These are phyloP conservation scores for Botrytis pseudocinerea DNA, from an alignment of 2,329 filamentous ascomycete species.

Conservation along the genomic window DNA sequence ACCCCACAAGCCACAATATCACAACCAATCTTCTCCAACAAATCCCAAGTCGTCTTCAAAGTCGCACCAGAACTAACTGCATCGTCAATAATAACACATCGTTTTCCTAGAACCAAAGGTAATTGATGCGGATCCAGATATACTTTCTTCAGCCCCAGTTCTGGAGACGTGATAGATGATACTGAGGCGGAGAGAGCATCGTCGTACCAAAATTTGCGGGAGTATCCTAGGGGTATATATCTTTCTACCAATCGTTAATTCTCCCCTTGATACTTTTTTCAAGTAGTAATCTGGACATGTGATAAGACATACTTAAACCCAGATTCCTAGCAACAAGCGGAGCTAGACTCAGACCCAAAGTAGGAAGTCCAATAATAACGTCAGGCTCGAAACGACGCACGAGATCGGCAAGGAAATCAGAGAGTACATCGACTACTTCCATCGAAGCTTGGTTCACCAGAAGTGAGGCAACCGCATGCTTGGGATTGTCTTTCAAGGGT, in stretches of 20 bases:
- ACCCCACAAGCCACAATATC: slow-evolving; percentile 34
- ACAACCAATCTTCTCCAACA: slow-evolving; percentile 32
- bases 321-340: slow-evolving; percentile 32
- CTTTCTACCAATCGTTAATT: slow-evolving; percentile 25
- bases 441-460: slow-evolving; percentile 36
- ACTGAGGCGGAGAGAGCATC: slow-evolving; percentile 32
- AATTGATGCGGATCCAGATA: slow-evolving; percentile 37
- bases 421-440: slow-evolving; percentile 29
- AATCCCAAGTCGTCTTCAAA: slow-evolving; percentile 35
- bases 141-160: slow-evolving; percentile 29
- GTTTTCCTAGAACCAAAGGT: slow-evolving; percentile 30
- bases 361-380: slow-evolving; percentile 36
- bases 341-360: slow-evolving; percentile 34
- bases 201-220: slow-evolving; percentile 39
- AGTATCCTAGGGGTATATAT: slow-evolving; percentile 38
- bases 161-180: slow-evolving; percentile 36
- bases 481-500: slow-evolving; percentile 19
- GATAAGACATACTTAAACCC: slow-evolving; percentile 29
- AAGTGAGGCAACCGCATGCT: slow-evolving; percentile 36
- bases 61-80: slow-evolving; percentile 37
- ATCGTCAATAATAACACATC: slow-evolving; percentile 36
- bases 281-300: neutral
- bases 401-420: slow-evolving; percentile 25
- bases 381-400: slow-evolving; percentile 29
- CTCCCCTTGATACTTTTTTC: neutral